Evolutionary conservation across 192 early-diverging fungal species (phyloP).

Genomic region (Coemansia sp.): DNA sequence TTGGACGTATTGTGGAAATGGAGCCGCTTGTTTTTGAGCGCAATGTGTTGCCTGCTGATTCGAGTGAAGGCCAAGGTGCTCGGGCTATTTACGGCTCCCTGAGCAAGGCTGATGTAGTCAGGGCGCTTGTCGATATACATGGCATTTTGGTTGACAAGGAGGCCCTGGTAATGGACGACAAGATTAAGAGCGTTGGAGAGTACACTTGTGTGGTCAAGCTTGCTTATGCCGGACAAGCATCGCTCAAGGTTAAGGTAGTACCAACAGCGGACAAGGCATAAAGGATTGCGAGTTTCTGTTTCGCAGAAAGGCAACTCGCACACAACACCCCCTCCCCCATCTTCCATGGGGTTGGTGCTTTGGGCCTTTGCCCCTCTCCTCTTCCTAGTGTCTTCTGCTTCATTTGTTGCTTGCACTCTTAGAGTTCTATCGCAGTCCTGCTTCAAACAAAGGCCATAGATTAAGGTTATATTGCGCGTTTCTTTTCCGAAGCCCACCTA

Average conservation of each 20-base stretch:
- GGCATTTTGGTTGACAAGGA: constrained; percentile 41
- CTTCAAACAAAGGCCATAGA: neutral
- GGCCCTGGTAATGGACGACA: constrained; percentile 46
- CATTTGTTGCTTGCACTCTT: neutral
- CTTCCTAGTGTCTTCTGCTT: neutral
- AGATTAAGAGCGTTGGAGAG: constrained; percentile 51
- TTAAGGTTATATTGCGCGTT: neutral
- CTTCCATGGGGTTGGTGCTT: too few species aligned
- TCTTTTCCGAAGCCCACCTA: neutral
- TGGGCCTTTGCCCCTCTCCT: too few species aligned
- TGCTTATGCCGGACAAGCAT: constrained; percentile 45
- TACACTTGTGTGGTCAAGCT: constrained; percentile 48
- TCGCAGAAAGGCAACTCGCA: neutral
- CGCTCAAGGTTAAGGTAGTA: constrained; percentile 31
- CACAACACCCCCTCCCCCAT: too few species aligned
- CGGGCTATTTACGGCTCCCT: constrained; percentile 48
- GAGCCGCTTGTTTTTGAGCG: constrained; percentile 47
- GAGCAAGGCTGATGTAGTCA: constrained; percentile 41
- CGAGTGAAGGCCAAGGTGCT: neutral
- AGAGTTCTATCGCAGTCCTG: neutral
- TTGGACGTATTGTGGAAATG: constrained; percentile 21
- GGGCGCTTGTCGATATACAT: constrained; percentile 29
- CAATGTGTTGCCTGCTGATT: constrained; percentile 18
- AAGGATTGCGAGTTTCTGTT: neutral
- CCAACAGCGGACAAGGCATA: constrained; percentile 2